A percentile compares a stretch with the other conserved stretches of the same genome.
These are phyloP conservation scores for Musa troglodytarum DNA, from an alignment of 176 grass and related monocot genomes.

Conservation along the genomic window DNA sequence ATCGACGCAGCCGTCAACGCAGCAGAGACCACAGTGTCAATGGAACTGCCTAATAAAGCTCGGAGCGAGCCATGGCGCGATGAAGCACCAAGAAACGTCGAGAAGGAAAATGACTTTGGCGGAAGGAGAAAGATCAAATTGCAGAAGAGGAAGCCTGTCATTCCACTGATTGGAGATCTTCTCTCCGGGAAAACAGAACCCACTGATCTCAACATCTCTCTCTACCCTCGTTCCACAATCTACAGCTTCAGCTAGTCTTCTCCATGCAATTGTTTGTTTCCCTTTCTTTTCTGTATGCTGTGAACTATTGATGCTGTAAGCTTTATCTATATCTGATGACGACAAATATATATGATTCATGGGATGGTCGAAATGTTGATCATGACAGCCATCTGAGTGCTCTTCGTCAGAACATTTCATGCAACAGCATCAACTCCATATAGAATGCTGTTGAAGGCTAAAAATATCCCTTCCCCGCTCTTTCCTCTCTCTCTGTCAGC, in stretches of 20 bases:
- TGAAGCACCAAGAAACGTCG: slow-evolving; percentile 38
- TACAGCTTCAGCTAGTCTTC: not conserved
- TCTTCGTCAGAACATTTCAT: too few relatives aligned
- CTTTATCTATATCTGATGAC: too few relatives aligned
- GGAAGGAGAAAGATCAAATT: slow-evolving; percentile 37
- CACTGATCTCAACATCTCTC: slow-evolving; percentile 1
- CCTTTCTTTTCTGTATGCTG: too few relatives aligned
- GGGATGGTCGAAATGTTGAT: too few relatives aligned
- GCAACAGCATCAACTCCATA: too few relatives aligned
- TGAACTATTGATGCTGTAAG: too few relatives aligned
- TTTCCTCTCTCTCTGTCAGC: too few relatives aligned
- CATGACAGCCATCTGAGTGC: too few relatives aligned
- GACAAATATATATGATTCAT: too few relatives aligned
- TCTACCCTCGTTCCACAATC: not conserved
- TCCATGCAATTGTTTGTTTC: too few relatives aligned
- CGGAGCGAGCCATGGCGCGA: slow-evolving; percentile 40
- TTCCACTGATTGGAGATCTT: slow-evolving; percentile 59
- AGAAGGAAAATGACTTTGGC: slow-evolving; percentile 43
- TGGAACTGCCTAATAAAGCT: slow-evolving; percentile 17
- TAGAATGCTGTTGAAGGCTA: too few relatives aligned
- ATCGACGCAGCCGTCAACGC: slow-evolving; percentile 38
- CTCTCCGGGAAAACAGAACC: slow-evolving; percentile 42
- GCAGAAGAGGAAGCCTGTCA: slow-evolving; percentile 65
- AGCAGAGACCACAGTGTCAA: slow-evolving; percentile 21
- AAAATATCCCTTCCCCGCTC: too few relatives aligned